phyloP scores from a whole-genome alignment of 495 filamentous ascomycete species.

The Aspergillus ellipticus region DNA sequence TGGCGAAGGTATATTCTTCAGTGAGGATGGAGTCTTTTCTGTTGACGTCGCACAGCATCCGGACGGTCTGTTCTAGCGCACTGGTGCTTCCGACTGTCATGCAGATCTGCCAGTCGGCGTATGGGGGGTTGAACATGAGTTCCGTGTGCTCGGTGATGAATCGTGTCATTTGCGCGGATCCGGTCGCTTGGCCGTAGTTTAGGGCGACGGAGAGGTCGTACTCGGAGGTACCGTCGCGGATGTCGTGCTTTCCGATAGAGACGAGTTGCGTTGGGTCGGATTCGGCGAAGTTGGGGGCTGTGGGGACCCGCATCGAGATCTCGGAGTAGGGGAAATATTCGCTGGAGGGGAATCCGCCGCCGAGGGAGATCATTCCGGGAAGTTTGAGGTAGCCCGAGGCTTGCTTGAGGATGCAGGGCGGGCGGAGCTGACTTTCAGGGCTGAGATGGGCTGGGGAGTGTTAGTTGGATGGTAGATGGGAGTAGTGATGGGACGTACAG shows the following conservation, averaged over 20 bases:
- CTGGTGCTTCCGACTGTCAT: conserved; percentile 75
- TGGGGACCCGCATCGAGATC: conserved; percentile 64
- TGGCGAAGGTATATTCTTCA: conserved; percentile 83
- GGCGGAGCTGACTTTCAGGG: conserved; percentile 41
- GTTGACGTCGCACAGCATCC: conserved; percentile 64
- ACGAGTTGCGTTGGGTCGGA: conserved; percentile 53
- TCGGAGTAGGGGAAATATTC: conserved; percentile 84
- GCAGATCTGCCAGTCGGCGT: conserved; percentile 77
- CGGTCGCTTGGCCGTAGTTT: conserved; percentile 86
- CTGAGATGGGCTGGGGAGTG: conserved; percentile 21
- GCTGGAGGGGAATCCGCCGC: conserved; percentile 83
- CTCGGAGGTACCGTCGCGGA: conserved; percentile 47
- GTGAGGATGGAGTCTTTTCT: conserved; percentile 68
- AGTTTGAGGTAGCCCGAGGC: conserved; percentile 72
- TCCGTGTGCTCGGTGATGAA: conserved; percentile 94
- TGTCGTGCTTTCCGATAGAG: conserved; percentile 77
- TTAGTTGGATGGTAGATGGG: not conserved
- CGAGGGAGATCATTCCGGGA: conserved; percentile 78
- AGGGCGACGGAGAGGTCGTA: conserved; percentile 74
- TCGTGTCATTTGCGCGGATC: conserved; percentile 79
- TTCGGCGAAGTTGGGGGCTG: conserved; percentile 62
- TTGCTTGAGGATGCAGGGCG: conserved; percentile 56
- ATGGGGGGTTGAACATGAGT: conserved; percentile 48
- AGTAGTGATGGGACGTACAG: conserved; percentile 41
- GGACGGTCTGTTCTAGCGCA: conserved; percentile 68